phyloP scores from a whole-genome alignment of 163 green algal species.

The Scenedesmus sp. region DNA sequence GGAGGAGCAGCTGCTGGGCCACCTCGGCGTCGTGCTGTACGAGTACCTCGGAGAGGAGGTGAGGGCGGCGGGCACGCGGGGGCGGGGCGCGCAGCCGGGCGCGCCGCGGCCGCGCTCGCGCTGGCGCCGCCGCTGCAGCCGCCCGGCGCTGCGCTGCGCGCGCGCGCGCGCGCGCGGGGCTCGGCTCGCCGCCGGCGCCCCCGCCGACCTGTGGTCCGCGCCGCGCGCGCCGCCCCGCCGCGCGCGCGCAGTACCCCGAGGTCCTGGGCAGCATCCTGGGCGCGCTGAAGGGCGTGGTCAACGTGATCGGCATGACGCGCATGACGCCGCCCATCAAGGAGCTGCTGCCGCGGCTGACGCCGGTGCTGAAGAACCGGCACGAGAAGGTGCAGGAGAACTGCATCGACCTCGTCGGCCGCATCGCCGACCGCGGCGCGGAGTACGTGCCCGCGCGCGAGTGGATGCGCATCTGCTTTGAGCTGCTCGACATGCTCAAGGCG shows the following conservation, averaged over 20 bases:
- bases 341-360: slow-evolving; percentile 96
- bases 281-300: slow-evolving; percentile 97
- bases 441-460: slow-evolving; percentile 97
- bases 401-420: slow-evolving; percentile 98
- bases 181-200: too few relatives aligned
- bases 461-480: slow-evolving; percentile 99
- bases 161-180: too few relatives aligned
- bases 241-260: slow-evolving; percentile 89
- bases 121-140: too few relatives aligned
- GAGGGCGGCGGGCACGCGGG: neutral
- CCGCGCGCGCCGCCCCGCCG: neutral
- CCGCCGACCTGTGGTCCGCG: too few relatives aligned
- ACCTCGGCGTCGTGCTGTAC: slow-evolving; percentile 98
- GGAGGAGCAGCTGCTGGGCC: slow-evolving; percentile 97
- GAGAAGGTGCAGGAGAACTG: slow-evolving; percentile 98
- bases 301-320: slow-evolving; percentile 97
- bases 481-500: slow-evolving; percentile 98
- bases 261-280: slow-evolving; percentile 97
- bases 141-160: neutral
- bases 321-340: slow-evolving; percentile 99
- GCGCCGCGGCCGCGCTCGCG: too few relatives aligned
- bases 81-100: too few relatives aligned
- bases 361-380: slow-evolving; percentile 98
- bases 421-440: slow-evolving; percentile 90
- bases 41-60: slow-evolving; percentile 98